These are phyloP conservation scores for Chaetomiaceae sp. DNA, from an alignment of 2,329 filamentous ascomycete species.

Conservation along the genomic window DNA sequence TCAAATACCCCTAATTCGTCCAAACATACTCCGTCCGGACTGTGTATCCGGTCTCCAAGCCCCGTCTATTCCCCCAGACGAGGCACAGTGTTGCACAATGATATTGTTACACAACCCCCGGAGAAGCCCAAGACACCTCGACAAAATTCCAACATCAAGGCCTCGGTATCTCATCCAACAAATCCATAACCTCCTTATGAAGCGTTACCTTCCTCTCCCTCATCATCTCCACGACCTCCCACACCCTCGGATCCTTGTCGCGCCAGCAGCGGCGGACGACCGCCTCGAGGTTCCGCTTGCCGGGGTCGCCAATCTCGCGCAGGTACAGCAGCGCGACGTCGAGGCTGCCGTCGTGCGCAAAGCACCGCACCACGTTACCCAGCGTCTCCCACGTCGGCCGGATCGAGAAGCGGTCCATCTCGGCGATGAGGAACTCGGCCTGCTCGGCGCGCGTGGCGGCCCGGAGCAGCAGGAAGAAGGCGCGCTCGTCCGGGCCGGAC, in stretches of 20 bases:
- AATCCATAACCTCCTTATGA: not conserved
- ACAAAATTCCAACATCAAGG: no score
- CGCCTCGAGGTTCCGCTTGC: slow-evolving; percentile 30
- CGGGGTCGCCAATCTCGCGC: slow-evolving; percentile 29
- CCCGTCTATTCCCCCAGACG: no score
- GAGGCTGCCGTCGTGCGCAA: slow-evolving; percentile 32
- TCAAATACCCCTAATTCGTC: no score
- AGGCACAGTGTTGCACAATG: no score
- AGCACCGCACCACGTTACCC: slow-evolving; percentile 33
- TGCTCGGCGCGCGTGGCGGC: slow-evolving; percentile 28
- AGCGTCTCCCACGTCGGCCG: slow-evolving; percentile 29
- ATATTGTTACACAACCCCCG: no score
- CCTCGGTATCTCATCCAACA: no score
- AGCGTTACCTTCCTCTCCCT: slow-evolving; percentile 20
- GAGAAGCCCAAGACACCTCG: no score
- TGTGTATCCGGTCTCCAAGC: no score
- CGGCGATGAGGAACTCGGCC: slow-evolving; percentile 33
- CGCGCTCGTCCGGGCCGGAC: slow-evolving; percentile 33
- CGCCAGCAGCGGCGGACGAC: slow-evolving; percentile 34
- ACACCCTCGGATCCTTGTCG: slow-evolving; percentile 33
- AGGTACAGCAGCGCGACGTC: slow-evolving; percentile 32
- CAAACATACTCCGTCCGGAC: no score
- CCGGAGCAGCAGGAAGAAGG: slow-evolving; percentile 35
- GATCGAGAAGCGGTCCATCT: slow-evolving; percentile 37
- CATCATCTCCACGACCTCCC: slow-evolving; percentile 32